A percentile compares a stretch with the other conserved stretches of the same genome.
phyloP scores from a whole-genome alignment of 1,284 basidiomycete genomes.

The Trichosporon ovoides region DNA sequence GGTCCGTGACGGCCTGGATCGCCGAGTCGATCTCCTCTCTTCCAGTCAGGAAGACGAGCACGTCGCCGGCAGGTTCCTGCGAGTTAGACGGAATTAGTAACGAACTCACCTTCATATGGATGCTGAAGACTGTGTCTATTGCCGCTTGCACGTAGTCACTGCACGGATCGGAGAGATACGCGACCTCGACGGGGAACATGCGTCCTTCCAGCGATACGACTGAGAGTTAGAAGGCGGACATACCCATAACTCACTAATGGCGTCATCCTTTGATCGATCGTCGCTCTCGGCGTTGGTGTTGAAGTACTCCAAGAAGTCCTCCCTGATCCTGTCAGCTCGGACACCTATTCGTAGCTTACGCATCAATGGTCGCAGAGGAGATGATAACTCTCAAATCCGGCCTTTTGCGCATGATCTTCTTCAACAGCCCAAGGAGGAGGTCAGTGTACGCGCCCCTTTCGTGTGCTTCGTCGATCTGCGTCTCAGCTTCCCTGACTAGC shows the following conservation, averaged over 20 bases:
- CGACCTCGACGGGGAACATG: slow-evolving; percentile 82
- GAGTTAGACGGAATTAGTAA: slow-evolving; percentile 28
- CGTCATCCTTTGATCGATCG: slow-evolving; percentile 46
- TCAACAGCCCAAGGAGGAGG: slow-evolving; percentile 81
- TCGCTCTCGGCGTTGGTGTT: slow-evolving; percentile 51
- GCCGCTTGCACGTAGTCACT: slow-evolving; percentile 79
- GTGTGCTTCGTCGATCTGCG: slow-evolving; percentile 93
- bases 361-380: slow-evolving; percentile 93
- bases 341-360: slow-evolving; percentile 44
- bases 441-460: slow-evolving; percentile 94
- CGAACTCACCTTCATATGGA: slow-evolving; percentile 67
- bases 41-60: slow-evolving; percentile 92
- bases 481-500: slow-evolving; percentile 1
- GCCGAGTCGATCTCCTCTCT: slow-evolving; percentile 92
- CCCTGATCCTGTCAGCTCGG: slow-evolving; percentile 30
- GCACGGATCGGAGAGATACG: slow-evolving; percentile 66
- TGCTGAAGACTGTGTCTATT: slow-evolving; percentile 76
- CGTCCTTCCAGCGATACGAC: slow-evolving; percentile 87
- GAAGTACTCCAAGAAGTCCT: slow-evolving; percentile 83
- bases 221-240: slow-evolving; percentile 46
- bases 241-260: slow-evolving; percentile 33
- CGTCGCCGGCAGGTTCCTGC: slow-evolving; percentile 70
- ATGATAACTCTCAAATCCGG: slow-evolving; percentile 83
- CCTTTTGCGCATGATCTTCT: slow-evolving; percentile 88
- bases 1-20: slow-evolving; percentile 72